Evolutionary conservation across 208 protist species (phyloP).

Genomic region (Porcisia deanei): DNA sequence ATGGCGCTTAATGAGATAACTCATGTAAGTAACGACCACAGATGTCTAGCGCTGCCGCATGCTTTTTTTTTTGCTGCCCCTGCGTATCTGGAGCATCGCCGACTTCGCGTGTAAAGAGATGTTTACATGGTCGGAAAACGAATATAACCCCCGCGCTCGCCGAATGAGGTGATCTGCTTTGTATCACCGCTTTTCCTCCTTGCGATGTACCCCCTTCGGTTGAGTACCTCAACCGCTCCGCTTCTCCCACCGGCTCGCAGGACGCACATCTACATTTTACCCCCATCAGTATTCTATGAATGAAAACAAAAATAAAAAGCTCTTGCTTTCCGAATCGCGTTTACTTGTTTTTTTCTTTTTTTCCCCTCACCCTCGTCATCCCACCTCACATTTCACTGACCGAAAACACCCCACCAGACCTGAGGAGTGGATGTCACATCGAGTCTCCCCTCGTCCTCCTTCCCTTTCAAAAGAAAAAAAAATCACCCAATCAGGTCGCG

Average conservation of each 20-base stretch:
- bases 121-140: neutral
- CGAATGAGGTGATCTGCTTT: too few relatives aligned
- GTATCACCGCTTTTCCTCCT: neutral
- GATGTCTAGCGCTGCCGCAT: neutral
- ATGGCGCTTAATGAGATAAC: neutral
- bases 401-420: slow-evolving; percentile 12
- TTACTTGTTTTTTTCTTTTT: neutral
- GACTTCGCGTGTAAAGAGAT: too few relatives aligned
- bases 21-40: neutral
- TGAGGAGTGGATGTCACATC: slow-evolving; percentile 42
- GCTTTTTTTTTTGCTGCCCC: neutral
- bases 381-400: too few relatives aligned
- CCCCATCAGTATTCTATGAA: neutral
- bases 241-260: too few relatives aligned
- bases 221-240: neutral
- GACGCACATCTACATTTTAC: too few relatives aligned
- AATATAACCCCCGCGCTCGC: neutral
- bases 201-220: neutral
- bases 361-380: neutral
- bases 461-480: too few relatives aligned
- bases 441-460: slow-evolving; percentile 26
- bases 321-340: neutral
- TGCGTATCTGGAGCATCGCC: neutral
- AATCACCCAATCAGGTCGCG: too few relatives aligned
- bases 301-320: slow-evolving; percentile 8